These are phyloP conservation scores for Kodamaea arcana DNA, from an alignment of 1,139 yeast species.

Conservation along the genomic window DNA sequence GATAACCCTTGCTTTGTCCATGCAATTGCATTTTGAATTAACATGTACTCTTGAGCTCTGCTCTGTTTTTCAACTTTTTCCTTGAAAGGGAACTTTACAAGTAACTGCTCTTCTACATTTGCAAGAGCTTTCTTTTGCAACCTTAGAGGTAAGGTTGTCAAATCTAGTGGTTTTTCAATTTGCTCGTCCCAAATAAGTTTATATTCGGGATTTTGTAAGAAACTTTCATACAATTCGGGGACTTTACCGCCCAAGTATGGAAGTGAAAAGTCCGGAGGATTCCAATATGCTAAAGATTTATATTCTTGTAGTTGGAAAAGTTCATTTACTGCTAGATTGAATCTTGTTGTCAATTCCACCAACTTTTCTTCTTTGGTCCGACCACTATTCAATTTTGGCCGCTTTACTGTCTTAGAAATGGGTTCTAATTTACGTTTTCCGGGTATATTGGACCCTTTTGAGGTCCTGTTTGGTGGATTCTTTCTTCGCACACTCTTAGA, in stretches of 20 bases:
- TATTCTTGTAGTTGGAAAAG: conserved; percentile 58
- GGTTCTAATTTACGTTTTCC: conserved; percentile 1
- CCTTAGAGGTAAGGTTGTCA: conserved; percentile 36
- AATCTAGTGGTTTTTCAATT: conserved; percentile 22
- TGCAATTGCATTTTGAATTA: conserved; percentile 13
- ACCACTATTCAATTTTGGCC: not conserved
- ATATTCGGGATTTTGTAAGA: conserved; percentile 25
- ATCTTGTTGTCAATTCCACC: conserved; percentile 37
- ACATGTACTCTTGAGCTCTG: conserved; percentile 19
- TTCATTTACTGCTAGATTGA: conserved; percentile 45
- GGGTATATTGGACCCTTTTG: not conserved
- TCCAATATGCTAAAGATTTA: conserved; percentile 56
- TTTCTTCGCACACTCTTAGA: conserved; percentile 7
- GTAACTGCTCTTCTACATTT: conserved; percentile 32
- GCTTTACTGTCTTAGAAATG: conserved; percentile 1
- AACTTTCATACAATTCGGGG: conserved; percentile 36
- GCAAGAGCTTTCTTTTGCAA: conserved; percentile 44
- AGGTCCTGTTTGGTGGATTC: not conserved
- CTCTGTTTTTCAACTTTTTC: conserved; percentile 26
- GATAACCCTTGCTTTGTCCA: conserved; percentile 2
- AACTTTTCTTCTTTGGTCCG: conserved; percentile 13
- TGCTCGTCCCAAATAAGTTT: conserved; percentile 33
- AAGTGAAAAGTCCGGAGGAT: conserved; percentile 46
- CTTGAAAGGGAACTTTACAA: conserved; percentile 36
- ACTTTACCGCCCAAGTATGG: conserved; percentile 13